phyloP scores from a whole-genome alignment of 495 filamentous ascomycete species.

The Aspergillus carlsbadensis region DNA sequence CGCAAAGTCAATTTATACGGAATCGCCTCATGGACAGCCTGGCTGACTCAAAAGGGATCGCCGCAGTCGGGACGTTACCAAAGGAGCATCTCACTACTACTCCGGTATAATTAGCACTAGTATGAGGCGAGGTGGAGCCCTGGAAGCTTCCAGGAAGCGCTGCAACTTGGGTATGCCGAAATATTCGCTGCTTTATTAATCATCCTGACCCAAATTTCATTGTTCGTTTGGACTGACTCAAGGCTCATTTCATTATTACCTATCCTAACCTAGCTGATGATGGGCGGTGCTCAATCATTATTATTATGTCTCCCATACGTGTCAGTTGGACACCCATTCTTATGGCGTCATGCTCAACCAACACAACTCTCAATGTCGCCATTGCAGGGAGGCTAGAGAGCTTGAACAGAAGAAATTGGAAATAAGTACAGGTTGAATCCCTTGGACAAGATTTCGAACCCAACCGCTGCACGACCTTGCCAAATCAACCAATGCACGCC shows the following conservation, averaged over 20 bases:
- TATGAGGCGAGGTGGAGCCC: constrained; percentile 10
- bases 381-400: too few relatives aligned
- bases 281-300: not conserved
- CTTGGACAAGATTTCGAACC: not conserved
- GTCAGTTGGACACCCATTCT: not conserved
- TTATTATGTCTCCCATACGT: not conserved
- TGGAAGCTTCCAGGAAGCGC: constrained; percentile 11
- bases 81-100: not conserved
- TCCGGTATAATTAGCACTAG: not conserved
- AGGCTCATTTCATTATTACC: not conserved
- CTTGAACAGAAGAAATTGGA: not conserved
- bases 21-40: constrained; percentile 17
- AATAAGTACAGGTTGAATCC: too few relatives aligned
- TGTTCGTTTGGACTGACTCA: not conserved
- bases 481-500: constrained; percentile 7
- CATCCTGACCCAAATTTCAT: not conserved
- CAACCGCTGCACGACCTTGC: constrained; percentile 1
- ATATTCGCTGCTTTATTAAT: constrained; percentile 9
- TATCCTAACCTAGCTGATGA: not conserved
- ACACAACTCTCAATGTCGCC: not conserved
- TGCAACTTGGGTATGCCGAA: not conserved
- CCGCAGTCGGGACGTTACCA: constrained; percentile 2
- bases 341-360: not conserved
- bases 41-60: constrained; percentile 20
- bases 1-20: constrained; percentile 30